Evolutionary conservation across 208 protist genomes (phyloP).

Genomic region (Leishmania martiniquensis): DNA sequence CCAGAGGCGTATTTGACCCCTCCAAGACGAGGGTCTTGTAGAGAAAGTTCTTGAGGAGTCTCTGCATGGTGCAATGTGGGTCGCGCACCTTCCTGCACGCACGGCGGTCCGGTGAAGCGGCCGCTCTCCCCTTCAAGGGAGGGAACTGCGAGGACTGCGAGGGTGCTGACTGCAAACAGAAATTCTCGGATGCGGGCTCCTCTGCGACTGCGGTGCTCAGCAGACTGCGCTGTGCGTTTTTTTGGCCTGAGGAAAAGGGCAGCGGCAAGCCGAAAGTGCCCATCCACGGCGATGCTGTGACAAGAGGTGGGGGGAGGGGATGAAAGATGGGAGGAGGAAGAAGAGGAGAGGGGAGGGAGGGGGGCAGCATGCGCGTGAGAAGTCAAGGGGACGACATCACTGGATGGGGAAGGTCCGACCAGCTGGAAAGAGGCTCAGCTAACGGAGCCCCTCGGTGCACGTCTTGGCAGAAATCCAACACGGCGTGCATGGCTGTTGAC

Average conservation of each 20-base stretch:
- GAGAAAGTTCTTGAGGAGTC: conserved; percentile 6
- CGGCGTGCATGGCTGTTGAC: not conserved
- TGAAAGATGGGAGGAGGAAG: not conserved
- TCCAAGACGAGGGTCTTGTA: conserved; percentile 30
- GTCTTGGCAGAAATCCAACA: not conserved
- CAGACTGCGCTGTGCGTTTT: not conserved
- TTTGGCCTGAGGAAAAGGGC: not conserved
- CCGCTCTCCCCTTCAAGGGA: not conserved
- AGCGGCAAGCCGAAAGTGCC: not conserved
- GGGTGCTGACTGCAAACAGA: not conserved
- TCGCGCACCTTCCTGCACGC: not conserved
- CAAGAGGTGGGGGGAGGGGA: not conserved
- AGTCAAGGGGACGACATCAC: not conserved
- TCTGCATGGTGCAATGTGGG: conserved; percentile 9
- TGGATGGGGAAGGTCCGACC: too few relatives aligned
- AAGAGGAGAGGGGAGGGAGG: not conserved
- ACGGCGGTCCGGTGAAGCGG: not conserved
- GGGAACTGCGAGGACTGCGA: not conserved
- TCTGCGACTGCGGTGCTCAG: not conserved
- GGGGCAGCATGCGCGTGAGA: not conserved
- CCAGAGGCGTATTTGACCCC: conserved; percentile 37
- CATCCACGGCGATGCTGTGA: not conserved
- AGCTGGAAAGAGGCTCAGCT: too few relatives aligned
- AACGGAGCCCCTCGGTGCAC: not conserved
- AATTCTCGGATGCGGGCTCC: not conserved